Evolutionary conservation across 306 rosid genomes (phyloP).

Genomic region (Prinsepia uniflora): DNA sequence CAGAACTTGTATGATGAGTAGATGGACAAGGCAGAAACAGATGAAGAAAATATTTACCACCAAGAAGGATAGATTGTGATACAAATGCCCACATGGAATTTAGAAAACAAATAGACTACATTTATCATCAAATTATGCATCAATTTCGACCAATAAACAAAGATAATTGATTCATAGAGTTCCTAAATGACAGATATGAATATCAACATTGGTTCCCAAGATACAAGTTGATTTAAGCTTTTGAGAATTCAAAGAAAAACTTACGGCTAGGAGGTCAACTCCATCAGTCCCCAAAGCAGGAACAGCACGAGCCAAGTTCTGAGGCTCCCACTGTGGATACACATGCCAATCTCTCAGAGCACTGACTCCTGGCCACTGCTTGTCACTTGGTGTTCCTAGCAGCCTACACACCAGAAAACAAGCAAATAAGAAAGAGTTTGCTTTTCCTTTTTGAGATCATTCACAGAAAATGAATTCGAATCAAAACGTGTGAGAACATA

Average conservation of each 20-base stretch:
- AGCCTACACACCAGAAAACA: conserved; percentile 36
- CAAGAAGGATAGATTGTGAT: neutral
- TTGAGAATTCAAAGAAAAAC: neutral
- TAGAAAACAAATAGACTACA: neutral
- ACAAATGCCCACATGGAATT: neutral
- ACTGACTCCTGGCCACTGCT: conserved; percentile 85
- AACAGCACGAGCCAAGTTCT: conserved; percentile 67
- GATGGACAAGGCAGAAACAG: neutral
- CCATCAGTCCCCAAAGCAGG: conserved; percentile 74
- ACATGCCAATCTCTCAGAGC: conserved; percentile 87
- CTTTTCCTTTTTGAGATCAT: neutral
- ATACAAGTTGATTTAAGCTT: neutral
- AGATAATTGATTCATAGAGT: neutral
- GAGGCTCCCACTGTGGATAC: conserved; percentile 85
- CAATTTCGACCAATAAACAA: neutral
- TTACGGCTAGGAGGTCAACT: conserved; percentile 77
- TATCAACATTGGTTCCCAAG: neutral
- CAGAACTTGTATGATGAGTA: neutral
- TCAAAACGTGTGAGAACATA: neutral
- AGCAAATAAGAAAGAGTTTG: neutral
- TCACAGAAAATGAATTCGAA: neutral
- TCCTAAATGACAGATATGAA: neutral
- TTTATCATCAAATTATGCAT: neutral
- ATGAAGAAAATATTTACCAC: neutral
- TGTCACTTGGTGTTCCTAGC: conserved; percentile 84